Conservation (phyloP, 371 early-diverging fungal genomes). For the Cokeromyces recurvatus region DNA sequence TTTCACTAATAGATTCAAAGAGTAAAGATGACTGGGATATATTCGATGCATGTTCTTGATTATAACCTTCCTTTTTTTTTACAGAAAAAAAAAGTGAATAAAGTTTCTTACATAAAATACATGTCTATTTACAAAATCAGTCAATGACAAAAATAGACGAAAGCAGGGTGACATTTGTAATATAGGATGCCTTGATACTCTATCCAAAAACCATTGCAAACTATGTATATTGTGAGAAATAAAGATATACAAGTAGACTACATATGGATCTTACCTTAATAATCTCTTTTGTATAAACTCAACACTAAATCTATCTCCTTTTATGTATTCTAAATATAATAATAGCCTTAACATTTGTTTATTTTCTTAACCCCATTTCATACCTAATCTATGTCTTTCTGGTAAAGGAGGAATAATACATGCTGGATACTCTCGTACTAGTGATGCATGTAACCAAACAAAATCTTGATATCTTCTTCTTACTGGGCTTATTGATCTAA, state of each 20-base stretch:
- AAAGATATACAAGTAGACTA: background rate
- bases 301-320: conserved; percentile 85
- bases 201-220: conserved; percentile 76
- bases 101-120: background rate
- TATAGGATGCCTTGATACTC: conserved; percentile 82
- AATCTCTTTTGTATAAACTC: conserved; percentile 84
- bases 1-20: conserved; percentile 57
- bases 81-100: background rate
- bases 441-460: conserved; percentile 69
- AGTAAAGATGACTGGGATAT: conserved; percentile 28
- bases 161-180: conserved; percentile 67
- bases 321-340: conserved; percentile 65
- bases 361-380: conserved; percentile 1
- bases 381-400: conserved; percentile 82
- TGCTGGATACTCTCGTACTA: conserved; percentile 65
- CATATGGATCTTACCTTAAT: conserved; percentile 31
- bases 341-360: background rate
- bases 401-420: conserved; percentile 88
- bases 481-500: conserved; percentile 29
- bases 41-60: conserved; percentile 1
- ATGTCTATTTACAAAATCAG: conserved; percentile 59
- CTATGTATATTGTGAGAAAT: conserved; percentile 15
- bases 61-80: conserved; percentile 22
- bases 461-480: conserved; percentile 90
- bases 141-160: conserved; percentile 75